Conservation (phyloP, 1,284 basidiomycete genomes). For the Pseudozyma hubeiensis region DNA sequence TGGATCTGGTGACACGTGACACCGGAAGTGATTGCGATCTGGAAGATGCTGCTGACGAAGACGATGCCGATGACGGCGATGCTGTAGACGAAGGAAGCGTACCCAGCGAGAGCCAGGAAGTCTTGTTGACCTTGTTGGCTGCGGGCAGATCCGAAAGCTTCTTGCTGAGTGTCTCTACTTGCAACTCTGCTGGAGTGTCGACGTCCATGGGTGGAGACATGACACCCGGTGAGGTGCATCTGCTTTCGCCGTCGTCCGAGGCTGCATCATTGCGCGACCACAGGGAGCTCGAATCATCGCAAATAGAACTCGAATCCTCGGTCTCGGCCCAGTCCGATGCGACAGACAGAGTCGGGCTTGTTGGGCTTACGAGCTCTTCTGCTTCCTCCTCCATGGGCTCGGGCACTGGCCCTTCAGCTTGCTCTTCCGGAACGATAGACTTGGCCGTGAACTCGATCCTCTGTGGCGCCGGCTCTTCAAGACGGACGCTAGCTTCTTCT, state of each 20-base stretch:
- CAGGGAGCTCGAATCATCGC: conserved; percentile 39
- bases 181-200: conserved; percentile 2
- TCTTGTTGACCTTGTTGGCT: conserved; percentile 1
- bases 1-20: conserved; percentile 1
- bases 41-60: conserved; percentile 15
- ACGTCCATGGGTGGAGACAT: conserved; percentile 28
- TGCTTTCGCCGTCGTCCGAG: conserved; percentile 25
- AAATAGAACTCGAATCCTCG: conserved; percentile 25
- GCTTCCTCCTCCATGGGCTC: conserved; percentile 7
- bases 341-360: conserved; percentile 24
- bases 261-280: conserved; percentile 30
- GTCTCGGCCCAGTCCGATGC: conserved; percentile 20
- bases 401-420: not conserved
- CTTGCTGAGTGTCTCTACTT: conserved; percentile 24
- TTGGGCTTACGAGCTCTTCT: conserved; percentile 15
- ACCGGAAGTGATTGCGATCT: conserved; percentile 30
- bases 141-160: conserved; percentile 23
- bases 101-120: conserved; percentile 24
- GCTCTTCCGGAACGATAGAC: not conserved
- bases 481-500: conserved; percentile 33
- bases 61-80: conserved; percentile 7
- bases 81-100: conserved; percentile 19
- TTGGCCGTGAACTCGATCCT: conserved; percentile 14
- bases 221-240: conserved; percentile 35
- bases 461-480: conserved; percentile 41